phyloP scores from a whole-genome alignment of 495 filamentous ascomycete genomes.

The Hypoxylon intermedium region DNA sequence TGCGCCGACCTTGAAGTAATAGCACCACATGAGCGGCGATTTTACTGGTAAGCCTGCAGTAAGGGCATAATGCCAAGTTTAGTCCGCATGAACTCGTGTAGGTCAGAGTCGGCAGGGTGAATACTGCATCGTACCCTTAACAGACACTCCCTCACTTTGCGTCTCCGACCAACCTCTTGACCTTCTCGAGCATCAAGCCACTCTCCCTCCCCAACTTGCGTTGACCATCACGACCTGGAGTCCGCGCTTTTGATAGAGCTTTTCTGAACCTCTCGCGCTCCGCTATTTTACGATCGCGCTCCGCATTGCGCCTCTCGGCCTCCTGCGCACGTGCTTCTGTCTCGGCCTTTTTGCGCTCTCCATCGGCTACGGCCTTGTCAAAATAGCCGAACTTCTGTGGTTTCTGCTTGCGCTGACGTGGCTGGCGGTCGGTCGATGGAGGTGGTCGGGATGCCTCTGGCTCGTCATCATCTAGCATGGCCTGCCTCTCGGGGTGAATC shows the following conservation, averaged over 20 bases:
- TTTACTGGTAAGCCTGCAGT: no score
- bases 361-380: slow-evolving; percentile 75
- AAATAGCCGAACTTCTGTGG: slow-evolving; percentile 72
- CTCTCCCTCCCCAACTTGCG: slow-evolving; percentile 86
- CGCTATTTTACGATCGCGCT: slow-evolving; percentile 62
- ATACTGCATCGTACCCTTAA: neutral
- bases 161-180: slow-evolving; percentile 71
- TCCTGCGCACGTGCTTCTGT: slow-evolving; percentile 66
- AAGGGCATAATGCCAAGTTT: no score
- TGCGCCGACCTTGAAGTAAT: no score
- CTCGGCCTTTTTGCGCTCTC: slow-evolving; percentile 68
- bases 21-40: no score
- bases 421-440: slow-evolving; percentile 1
- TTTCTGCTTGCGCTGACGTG: slow-evolving; percentile 44
- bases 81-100: no score
- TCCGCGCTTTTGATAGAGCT: slow-evolving; percentile 77
- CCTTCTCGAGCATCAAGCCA: slow-evolving; percentile 78
- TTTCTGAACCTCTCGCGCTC: slow-evolving; percentile 69
- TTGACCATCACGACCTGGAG: slow-evolving; percentile 78
- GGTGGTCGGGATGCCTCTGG: slow-evolving; percentile 28
- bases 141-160: neutral
- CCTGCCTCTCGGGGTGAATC: slow-evolving; percentile 75
- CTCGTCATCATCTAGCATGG: slow-evolving; percentile 58
- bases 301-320: slow-evolving; percentile 60
- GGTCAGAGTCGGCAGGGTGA: neutral